Evolutionary conservation across 2,329 filamentous ascomycete species (phyloP).

Genomic region (Colletotrichum somersetense): DNA sequence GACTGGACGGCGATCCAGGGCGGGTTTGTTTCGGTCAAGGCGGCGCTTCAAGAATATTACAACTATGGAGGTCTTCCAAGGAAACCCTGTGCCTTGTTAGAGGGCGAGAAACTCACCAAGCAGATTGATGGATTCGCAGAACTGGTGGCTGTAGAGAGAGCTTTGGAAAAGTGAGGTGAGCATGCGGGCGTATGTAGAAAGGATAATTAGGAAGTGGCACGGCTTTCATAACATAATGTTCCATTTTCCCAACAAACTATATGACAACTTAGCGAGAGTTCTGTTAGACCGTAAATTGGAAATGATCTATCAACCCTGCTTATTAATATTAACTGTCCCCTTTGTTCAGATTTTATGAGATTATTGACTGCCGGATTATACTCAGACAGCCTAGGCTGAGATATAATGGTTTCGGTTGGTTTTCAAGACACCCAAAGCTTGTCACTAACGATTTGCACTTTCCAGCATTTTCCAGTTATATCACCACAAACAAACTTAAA

Average conservation of each 20-base stretch:
- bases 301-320: not conserved
- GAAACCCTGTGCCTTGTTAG: constrained; percentile 58
- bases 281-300: no score
- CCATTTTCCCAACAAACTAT: not conserved
- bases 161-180: constrained; percentile 18
- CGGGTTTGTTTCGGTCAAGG: constrained; percentile 78
- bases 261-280: not conserved
- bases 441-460: no score
- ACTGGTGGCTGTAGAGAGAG: constrained; percentile 46
- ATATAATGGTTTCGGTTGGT: not conserved
- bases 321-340: not conserved
- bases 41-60: constrained; percentile 70
- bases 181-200: not conserved
- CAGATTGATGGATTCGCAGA: constrained; percentile 49
- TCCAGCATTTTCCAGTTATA: not conserved
- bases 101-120: constrained; percentile 45
- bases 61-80: constrained; percentile 73
- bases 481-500: no score
- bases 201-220: not conserved
- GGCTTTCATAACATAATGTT: not conserved
- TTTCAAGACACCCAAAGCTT: not conserved
- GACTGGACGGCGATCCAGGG: constrained; percentile 79
- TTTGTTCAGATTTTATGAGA: not conserved
- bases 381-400: not conserved
- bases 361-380: not conserved